These are phyloP conservation scores for Osmanthus fragrans DNA, from an alignment of 257 asterid species.

Conservation along the genomic window DNA sequence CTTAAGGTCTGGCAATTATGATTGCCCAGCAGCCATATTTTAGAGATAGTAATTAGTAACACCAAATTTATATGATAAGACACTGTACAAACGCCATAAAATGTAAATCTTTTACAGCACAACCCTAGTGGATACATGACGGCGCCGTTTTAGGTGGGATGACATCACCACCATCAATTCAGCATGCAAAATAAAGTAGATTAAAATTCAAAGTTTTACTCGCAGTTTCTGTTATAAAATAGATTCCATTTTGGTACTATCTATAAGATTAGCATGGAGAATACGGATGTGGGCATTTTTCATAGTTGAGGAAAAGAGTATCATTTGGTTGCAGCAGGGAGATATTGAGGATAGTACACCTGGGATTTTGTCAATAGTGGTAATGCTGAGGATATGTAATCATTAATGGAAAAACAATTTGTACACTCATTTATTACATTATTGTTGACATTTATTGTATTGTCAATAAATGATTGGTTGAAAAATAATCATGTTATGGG, in stretches of 20 bases:
- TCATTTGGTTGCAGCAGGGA: neutral
- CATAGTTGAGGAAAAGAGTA: conserved; percentile 12
- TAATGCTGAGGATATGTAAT: conserved; percentile 33
- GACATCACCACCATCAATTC: conserved; percentile 31
- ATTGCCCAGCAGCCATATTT: conserved; percentile 38
- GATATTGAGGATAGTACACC: conserved; percentile 19
- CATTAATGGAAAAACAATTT: conserved; percentile 11
- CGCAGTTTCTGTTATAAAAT: conserved; percentile 40
- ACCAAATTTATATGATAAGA: conserved; percentile 22
- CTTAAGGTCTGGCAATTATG: conserved; percentile 14
- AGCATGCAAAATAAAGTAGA: neutral
- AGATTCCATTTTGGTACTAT: conserved; percentile 37
- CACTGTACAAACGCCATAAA: conserved; percentile 9
- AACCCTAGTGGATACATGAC: conserved; percentile 27
- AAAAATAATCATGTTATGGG: too few species aligned
- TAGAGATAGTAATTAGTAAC: neutral
- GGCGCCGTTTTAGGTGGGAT: conserved; percentile 62
- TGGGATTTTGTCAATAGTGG: conserved; percentile 30
- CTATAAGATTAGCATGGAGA: neutral
- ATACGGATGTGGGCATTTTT: conserved; percentile 29
- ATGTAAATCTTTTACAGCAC: conserved; percentile 23
- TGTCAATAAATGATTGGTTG: too few species aligned
- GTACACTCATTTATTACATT: too few species aligned
- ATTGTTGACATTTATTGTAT: too few species aligned
- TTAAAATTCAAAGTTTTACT: conserved; percentile 2